Base-by-base conservation (phyloP, 1,284 basidiomycete species). In the Jaminaea rosea region DNA sequence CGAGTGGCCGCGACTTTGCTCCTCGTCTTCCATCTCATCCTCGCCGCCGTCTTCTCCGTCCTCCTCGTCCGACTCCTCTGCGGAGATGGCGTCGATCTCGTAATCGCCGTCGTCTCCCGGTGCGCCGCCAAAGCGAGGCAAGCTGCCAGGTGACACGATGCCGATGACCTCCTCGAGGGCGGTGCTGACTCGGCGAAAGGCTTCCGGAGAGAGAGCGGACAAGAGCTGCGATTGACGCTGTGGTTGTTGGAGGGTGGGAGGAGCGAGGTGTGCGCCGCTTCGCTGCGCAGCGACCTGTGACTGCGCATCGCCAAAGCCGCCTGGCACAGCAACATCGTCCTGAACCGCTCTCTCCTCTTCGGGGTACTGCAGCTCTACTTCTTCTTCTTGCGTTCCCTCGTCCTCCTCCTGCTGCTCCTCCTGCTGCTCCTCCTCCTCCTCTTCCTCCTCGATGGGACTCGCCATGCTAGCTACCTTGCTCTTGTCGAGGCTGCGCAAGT, bases 101-200 rank as follows among this genome's bases (percentile, higher is more conserved):
- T 42, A 42, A 23, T 24, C 23, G 17, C 19, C 11, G 39, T 23
- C 24, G 17, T 42, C 39, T 23, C 29, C 29, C 29, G 8, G 29
- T 8, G 9, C 29, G 29, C 15, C 29, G 29, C 29, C 29, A 8
- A 8, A 15, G 8, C 15, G 9, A 15, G 29, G 9, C 9, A 31
- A 8, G 29, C 29, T 31, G 17, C 4, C 19, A 21, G 39, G 39
- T n/a, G 63, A 53, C n/a, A 68, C 60, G 28, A 63, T 52, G 13
- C 55, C 61, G 31, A 62, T 67, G 4, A 69, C 63, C 44, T 69
- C 67, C 23, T 67, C 61, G 7, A 69, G 55, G 0, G 67, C 67
- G 2, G 63, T 67, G 50, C 65, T 67, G 54, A 69, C 63, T 41
- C 67, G 57, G 27, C 62, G 58, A 57, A 67, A 67, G 10, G 65